Conservation (phyloP, 768 basidiomycete species). For the Sarcodon aspratus region DNA sequence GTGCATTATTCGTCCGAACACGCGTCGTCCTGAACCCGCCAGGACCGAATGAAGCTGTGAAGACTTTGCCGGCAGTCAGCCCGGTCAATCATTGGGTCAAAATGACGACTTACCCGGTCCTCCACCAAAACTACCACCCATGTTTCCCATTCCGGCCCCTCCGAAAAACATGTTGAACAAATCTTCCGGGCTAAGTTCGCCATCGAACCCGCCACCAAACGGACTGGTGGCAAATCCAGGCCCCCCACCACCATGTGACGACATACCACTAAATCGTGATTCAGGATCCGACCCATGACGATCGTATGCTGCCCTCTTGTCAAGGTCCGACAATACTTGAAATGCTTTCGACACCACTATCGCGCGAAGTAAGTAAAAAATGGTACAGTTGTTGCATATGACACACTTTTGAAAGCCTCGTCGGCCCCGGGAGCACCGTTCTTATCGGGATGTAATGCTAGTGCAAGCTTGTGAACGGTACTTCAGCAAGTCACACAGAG, state of each 20-base stretch:
- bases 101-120: constrained; percentile 7
- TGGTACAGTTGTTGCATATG: constrained; percentile 1
- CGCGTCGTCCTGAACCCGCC: constrained; percentile 73
- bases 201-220: constrained; percentile 51
- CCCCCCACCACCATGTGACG: constrained; percentile 31
- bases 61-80: constrained; percentile 30
- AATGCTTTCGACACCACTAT: constrained; percentile 97
- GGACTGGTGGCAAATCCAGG: constrained; percentile 37
- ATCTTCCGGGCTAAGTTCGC: constrained; percentile 91
- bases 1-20: constrained; percentile 24
- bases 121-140: constrained; percentile 27
- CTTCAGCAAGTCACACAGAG: not conserved
- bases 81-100: constrained; percentile 7
- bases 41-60: constrained; percentile 69
- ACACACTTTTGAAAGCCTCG: constrained; percentile 93
- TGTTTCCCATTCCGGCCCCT: constrained; percentile 45
- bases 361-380: constrained; percentile 4
- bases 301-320: constrained; percentile 85
- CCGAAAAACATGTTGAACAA: constrained; percentile 99
- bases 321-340: constrained; percentile 87
- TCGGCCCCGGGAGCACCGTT: constrained; percentile 98
- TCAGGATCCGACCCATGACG: constrained; percentile 83
- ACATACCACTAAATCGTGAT: constrained; percentile 63
- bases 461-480: constrained; percentile 47
- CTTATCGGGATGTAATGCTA: constrained; percentile 86